phyloP scores from a whole-genome alignment of 1,284 basidiomycete species.

The Gymnopus androsaceus region DNA sequence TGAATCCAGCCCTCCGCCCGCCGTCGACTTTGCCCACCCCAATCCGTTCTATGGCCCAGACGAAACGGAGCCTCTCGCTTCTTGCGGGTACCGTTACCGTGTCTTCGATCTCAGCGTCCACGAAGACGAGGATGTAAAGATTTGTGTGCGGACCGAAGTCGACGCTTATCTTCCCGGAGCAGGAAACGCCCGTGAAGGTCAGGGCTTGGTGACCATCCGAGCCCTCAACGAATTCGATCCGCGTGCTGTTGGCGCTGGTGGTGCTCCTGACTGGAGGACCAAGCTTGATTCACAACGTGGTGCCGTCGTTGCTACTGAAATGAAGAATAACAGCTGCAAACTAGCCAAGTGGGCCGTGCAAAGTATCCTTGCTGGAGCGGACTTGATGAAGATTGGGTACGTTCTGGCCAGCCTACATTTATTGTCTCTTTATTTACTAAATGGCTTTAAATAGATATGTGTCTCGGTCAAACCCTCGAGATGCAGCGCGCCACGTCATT shows the following conservation, averaged over 20 bases:
- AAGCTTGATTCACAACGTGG: conserved; percentile 96
- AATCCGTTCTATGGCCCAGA: conserved; percentile 97
- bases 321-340: conserved; percentile 99
- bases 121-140: conserved; percentile 88
- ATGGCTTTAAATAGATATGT: conserved; percentile 67
- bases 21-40: conserved; percentile 77
- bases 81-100: conserved; percentile 95
- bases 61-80: conserved; percentile 93
- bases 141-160: conserved; percentile 95
- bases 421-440: conserved; percentile 6
- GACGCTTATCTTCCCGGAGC: conserved; percentile 82
- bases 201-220: conserved; percentile 87
- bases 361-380: conserved; percentile 93
- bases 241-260: conserved; percentile 86
- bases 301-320: conserved; percentile 98
- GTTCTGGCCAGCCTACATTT: conserved; percentile 29
- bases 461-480: conserved; percentile 90
- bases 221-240: conserved; percentile 98
- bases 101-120: conserved; percentile 91
- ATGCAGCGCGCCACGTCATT: conserved; percentile 94
- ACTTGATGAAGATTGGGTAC: conserved; percentile 96
- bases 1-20: conserved; percentile 63
- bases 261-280: conserved; percentile 95
- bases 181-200: conserved; percentile 69
- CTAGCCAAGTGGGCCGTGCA: conserved; percentile 98